Conservation (phyloP, 2,329 filamentous ascomycete genomes). For the Ploettnerulaceae sp. region DNA sequence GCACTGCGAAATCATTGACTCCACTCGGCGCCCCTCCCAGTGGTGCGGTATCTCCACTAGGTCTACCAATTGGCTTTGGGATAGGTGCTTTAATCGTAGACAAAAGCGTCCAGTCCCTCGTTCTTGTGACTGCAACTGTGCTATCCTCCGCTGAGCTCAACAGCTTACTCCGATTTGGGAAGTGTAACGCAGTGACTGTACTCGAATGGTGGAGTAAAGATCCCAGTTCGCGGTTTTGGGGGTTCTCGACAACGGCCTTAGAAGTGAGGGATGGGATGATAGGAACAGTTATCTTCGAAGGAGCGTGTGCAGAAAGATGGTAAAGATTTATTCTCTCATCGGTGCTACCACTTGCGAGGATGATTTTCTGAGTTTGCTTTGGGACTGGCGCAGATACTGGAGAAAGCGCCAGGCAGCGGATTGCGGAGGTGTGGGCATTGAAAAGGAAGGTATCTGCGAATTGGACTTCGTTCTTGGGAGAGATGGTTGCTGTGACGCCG, state of each 20-base stretch:
- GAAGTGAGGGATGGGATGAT: constrained; percentile 63
- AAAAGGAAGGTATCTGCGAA: constrained; percentile 95
- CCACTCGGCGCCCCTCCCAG: constrained; percentile 78
- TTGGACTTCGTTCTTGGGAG: constrained; percentile 44
- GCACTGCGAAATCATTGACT: constrained; percentile 90
- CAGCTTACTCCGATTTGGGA: constrained; percentile 82
- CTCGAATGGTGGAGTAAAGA: constrained; percentile 81
- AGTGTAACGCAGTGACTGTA: constrained; percentile 72
- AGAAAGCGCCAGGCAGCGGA: constrained; percentile 84
- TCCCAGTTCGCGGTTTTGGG: constrained; percentile 82
- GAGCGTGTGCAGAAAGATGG: constrained; percentile 70
- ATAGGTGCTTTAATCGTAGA: constrained; percentile 85
- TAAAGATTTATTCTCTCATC: constrained; percentile 96
- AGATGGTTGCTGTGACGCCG: constrained; percentile 74
- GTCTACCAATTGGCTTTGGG: constrained; percentile 72
- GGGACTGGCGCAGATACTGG: constrained; percentile 59
- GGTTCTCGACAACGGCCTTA: constrained; percentile 75
- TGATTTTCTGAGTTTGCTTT: constrained; percentile 71
- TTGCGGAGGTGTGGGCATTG: constrained; percentile 84
- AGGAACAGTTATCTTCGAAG: constrained; percentile 51
- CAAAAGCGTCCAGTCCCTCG: constrained; percentile 83
- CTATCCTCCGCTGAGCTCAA: constrained; percentile 87
- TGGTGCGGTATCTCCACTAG: constrained; percentile 84
- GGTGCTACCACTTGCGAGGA: constrained; percentile 85
- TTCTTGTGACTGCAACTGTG: constrained; percentile 80